Evolutionary conservation across 75 land plant species (phyloP).

Genomic region (Chamaecyparis obtusa): DNA sequence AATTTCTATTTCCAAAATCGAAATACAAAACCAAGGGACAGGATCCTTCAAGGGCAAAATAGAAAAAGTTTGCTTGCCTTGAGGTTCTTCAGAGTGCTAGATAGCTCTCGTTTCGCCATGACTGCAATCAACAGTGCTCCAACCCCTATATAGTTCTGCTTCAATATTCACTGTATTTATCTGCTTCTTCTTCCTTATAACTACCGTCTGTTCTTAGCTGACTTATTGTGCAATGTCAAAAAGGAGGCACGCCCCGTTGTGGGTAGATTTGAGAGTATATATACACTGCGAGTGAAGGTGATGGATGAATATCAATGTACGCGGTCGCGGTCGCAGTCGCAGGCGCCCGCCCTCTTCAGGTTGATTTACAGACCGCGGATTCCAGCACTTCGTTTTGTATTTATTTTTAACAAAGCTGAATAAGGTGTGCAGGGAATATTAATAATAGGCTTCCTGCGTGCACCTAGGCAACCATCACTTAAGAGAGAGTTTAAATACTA

Average conservation of each 20-base stretch:
- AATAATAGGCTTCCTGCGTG: no score
- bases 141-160: background rate
- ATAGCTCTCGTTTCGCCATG: slow-evolving; percentile 53
- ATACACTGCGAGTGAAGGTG: background rate
- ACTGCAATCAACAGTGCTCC: background rate
- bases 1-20: background rate
- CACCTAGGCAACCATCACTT: no score
- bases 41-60: background rate
- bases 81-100: slow-evolving; percentile 33
- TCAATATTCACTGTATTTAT: background rate
- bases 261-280: background rate
- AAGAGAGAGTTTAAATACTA: no score
- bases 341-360: background rate
- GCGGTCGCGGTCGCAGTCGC: background rate
- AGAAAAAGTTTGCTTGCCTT: slow-evolving; percentile 19
- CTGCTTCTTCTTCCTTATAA: background rate
- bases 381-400: background rate
- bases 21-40: background rate
- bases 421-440: background rate
- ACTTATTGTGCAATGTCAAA: background rate
- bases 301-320: background rate
- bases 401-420: background rate
- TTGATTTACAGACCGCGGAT: background rate
- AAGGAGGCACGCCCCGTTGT: background rate
- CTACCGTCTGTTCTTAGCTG: background rate